A percentile compares a stretch with the other conserved stretches of the same genome.
These are phyloP conservation scores for Agaricus subrufescens DNA, from an alignment of 768 basidiomycete genomes.

Conservation along the genomic window DNA sequence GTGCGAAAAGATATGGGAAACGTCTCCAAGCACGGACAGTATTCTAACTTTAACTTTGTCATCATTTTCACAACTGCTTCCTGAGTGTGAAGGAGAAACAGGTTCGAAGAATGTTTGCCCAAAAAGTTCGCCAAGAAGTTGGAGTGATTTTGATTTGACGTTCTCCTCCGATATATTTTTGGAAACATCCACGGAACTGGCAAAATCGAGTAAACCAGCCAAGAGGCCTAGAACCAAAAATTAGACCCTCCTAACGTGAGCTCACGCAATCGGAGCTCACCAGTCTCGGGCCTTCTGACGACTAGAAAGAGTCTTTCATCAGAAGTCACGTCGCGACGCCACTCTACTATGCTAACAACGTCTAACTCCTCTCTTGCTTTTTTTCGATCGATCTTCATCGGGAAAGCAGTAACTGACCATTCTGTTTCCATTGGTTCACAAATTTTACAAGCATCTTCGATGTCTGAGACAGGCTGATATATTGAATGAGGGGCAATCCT, in stretches of 20 bases:
- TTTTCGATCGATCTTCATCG: conserved; percentile 83
- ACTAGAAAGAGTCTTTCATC: conserved; percentile 64
- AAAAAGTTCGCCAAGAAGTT: conserved; percentile 39
- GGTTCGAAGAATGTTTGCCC: conserved; percentile 16
- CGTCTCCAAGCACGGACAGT: conserved; percentile 53
- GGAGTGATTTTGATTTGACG: conserved; percentile 29
- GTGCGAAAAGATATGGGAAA: conserved; percentile 86
- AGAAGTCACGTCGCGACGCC: conserved; percentile 36
- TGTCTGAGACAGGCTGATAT: conserved; percentile 33
- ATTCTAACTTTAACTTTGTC: conserved; percentile 31
- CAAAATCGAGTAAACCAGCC: conserved; percentile 88
- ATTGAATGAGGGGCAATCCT: background rate
- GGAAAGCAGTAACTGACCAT: conserved; percentile 64
- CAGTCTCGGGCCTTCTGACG: conserved; percentile 77
- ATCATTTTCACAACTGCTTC: conserved; percentile 8
- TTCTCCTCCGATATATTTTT: conserved; percentile 34
- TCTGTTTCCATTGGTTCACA: conserved; percentile 53
- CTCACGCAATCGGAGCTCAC: conserved; percentile 34
- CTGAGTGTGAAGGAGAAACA: background rate
- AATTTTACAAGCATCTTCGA: conserved; percentile 71
- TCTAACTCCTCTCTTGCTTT: conserved; percentile 82
- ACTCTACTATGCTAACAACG: conserved; percentile 83
- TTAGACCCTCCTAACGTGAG: background rate
- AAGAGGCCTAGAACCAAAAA: conserved; percentile 63
- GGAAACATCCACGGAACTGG: conserved; percentile 54